Conservation (phyloP, 2,329 filamentous ascomycete genomes). For the Trichoderma gracile region DNA sequence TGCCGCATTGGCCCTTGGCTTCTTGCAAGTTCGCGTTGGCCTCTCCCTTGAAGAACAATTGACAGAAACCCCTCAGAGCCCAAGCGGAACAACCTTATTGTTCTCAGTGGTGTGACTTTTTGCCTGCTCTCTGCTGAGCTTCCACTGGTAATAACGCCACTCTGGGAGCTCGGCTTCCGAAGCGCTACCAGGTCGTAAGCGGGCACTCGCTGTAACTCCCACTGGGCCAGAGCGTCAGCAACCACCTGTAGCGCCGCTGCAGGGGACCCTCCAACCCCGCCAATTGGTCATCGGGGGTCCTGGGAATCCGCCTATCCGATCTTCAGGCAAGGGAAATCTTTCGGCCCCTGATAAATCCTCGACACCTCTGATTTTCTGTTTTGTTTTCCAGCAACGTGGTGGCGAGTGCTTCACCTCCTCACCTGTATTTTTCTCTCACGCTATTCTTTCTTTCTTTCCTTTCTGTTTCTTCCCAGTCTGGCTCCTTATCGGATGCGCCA, state of each 20-base stretch:
- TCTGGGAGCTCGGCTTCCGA: conserved; percentile 21
- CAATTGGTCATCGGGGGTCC: conserved; percentile 26
- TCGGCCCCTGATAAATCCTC: conserved; percentile 17
- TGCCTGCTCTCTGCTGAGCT: conserved; percentile 15
- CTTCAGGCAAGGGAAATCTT: conserved; percentile 15
- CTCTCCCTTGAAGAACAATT: background rate
- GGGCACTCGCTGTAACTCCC: too few relatives aligned
- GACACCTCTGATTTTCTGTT: background rate
- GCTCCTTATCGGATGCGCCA: conserved; percentile 10
- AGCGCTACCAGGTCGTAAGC: background rate
- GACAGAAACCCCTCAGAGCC: background rate
- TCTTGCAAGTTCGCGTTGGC: too few relatives aligned
- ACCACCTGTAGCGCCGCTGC: conserved; percentile 10
- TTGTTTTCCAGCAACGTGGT: background rate
- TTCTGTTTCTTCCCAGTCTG: background rate
- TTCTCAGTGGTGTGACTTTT: conserved; percentile 23
- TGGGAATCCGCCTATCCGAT: conserved; percentile 16
- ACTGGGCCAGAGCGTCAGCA: too few relatives aligned
- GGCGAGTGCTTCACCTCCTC: conserved; percentile 1
- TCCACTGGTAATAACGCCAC: conserved; percentile 24
- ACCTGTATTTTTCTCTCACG: background rate
- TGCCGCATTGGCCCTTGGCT: too few relatives aligned
- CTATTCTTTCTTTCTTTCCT: background rate
- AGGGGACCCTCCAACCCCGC: conserved; percentile 35
- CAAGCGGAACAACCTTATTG: background rate